A percentile compares a stretch with the other conserved stretches of the same genome.
Evolutionary conservation across 2,329 filamentous ascomycete genomes (phyloP).

Genomic region (Trichocomaceae sp.): DNA sequence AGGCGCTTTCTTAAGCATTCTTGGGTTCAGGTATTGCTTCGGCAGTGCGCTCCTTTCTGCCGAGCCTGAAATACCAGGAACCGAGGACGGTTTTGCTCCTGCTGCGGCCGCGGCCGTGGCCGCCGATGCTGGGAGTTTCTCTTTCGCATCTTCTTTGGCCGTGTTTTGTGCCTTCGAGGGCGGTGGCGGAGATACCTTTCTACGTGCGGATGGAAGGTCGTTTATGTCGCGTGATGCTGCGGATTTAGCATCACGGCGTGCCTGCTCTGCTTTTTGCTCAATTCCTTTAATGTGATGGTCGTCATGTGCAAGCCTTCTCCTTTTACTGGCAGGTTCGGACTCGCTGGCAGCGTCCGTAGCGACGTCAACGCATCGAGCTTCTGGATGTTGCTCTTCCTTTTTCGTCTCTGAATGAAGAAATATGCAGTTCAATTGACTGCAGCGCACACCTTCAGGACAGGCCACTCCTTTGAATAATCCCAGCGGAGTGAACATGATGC

Average conservation of each 20-base stretch:
- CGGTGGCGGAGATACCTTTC: constrained; percentile 27
- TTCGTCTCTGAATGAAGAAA: constrained; percentile 46
- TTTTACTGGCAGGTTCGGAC: constrained; percentile 27
- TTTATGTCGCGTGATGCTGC: constrained; percentile 13
- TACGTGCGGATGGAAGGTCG: constrained; percentile 20
- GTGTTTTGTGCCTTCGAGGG: constrained; percentile 11
- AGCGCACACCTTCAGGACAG: constrained; percentile 48
- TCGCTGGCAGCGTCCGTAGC: constrained; percentile 17
- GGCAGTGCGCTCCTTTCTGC: constrained; percentile 29
- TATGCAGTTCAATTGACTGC: constrained; percentile 51
- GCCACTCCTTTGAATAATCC: constrained; percentile 48
- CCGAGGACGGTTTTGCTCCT: neutral
- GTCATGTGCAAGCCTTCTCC: constrained; percentile 18
- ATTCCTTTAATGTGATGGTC: neutral
- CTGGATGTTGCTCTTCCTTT: neutral
- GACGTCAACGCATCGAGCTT: constrained; percentile 4
- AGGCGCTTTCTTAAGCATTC: constrained; percentile 39
- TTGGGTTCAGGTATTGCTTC: constrained; percentile 40
- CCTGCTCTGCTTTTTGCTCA: constrained; percentile 3
- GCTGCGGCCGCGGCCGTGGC: neutral
- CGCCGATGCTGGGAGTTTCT: neutral
- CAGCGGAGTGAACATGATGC: constrained; percentile 49
- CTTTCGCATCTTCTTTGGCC: neutral
- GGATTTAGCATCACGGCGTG: constrained; percentile 12
- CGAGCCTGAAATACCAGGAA: constrained; percentile 10